Conservation (phyloP, 345 rosid species). For the Streptanthus diversifolius region DNA sequence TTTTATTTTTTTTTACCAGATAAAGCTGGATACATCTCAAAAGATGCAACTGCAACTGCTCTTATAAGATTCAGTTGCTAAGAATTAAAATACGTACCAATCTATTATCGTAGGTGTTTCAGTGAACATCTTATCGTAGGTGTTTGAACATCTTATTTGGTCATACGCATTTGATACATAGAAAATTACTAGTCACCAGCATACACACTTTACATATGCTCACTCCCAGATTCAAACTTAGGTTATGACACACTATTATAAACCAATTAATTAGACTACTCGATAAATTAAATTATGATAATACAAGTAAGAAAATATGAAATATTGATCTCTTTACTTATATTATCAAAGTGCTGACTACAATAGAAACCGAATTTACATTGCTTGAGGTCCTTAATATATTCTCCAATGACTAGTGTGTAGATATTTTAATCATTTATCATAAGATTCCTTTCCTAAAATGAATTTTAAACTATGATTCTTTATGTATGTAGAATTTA, state of each 20-base stretch:
- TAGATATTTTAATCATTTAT: background rate
- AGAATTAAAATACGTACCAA: no score
- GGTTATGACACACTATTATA: background rate
- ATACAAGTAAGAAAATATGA: background rate
- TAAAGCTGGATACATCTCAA: no score
- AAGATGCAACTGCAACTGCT: no score
- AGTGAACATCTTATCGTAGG: no score
- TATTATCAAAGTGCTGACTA: background rate
- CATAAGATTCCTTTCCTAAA: constrained; percentile 1
- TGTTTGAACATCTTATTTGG: no score
- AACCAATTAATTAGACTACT: background rate
- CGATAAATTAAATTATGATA: background rate
- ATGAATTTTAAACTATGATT: background rate
- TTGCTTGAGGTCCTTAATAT: background rate
- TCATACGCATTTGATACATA: background rate
- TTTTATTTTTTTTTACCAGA: no score
- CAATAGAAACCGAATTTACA: background rate
- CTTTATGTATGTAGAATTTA: background rate
- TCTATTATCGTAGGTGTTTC: no score
- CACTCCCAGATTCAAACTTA: background rate
- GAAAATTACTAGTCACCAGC: background rate
- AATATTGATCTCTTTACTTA: background rate
- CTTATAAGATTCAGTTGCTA: no score
- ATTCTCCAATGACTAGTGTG: background rate
- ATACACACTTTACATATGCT: background rate